Conservation (phyloP, 768 basidiomycete species). For the Rhizopogon sp. region DNA sequence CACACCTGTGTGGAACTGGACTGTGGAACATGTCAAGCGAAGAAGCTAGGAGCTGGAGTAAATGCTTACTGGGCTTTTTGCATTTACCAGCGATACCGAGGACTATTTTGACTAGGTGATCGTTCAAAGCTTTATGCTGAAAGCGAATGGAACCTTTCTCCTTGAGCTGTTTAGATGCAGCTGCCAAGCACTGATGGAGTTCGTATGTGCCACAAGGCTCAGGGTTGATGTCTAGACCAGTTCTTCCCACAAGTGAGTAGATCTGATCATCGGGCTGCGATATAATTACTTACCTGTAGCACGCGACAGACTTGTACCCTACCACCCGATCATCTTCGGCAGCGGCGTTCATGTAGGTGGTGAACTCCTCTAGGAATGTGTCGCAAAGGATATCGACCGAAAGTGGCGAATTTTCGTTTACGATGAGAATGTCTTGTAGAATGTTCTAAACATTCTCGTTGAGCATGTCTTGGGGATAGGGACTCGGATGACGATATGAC, state of each 20-base stretch:
- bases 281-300: conserved; percentile 41
- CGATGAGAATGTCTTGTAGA: conserved; percentile 19
- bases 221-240: conserved; percentile 54
- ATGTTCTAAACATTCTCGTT: conserved; percentile 5
- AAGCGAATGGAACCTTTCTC: conserved; percentile 42
- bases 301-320: conserved; percentile 72
- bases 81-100: conserved; percentile 47
- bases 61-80: conserved; percentile 53
- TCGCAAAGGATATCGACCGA: conserved; percentile 8
- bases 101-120: conserved; percentile 53
- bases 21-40: conserved; percentile 28
- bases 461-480: conserved; percentile 1
- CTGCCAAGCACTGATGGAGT: conserved; percentile 25
- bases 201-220: conserved; percentile 22
- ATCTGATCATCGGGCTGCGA: neutral
- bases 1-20: conserved; percentile 74
- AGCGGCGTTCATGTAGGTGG: conserved; percentile 27
- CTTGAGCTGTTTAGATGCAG: conserved; percentile 31
- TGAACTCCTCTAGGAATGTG: conserved; percentile 32
- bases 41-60: neutral
- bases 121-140: conserved; percentile 59
- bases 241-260: conserved; percentile 27
- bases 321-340: conserved; percentile 48
- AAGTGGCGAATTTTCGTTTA: conserved; percentile 2
- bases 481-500: neutral